Conservation (phyloP, 164 flowering plant species). For the Magnolia kwangsiensis region DNA sequence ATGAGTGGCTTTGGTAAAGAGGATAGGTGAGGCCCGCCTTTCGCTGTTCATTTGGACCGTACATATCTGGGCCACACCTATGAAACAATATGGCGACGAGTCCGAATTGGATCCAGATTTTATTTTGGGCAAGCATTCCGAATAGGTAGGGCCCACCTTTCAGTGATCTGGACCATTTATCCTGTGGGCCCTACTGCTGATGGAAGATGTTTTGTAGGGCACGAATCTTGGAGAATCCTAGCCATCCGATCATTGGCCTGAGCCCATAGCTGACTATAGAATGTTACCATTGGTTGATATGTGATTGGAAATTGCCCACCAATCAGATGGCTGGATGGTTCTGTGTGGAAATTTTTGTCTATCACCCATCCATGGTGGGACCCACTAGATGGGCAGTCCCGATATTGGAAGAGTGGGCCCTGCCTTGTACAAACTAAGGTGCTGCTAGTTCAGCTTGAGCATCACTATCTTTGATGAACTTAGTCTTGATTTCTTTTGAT, state of each 20-base stretch:
- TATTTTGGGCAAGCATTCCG: not conserved
- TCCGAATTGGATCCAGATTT: not conserved
- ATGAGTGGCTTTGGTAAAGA: not conserved
- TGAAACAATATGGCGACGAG: not conserved
- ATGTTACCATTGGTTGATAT: not conserved
- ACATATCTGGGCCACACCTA: too few species aligned
- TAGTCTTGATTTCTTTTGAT: too few species aligned
- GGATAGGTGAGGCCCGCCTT: not conserved
- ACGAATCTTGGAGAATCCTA: not conserved
- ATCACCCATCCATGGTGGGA: not conserved
- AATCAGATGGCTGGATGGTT: not conserved
- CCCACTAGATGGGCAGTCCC: not conserved
- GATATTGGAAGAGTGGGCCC: not conserved
- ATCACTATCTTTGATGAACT: too few species aligned
- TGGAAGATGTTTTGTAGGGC: not conserved
- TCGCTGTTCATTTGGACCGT: too few species aligned
- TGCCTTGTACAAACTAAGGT: too few species aligned
- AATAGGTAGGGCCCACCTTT: not conserved
- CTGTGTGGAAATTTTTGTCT: too few species aligned
- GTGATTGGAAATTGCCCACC: not conserved
- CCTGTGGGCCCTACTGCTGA: not conserved
- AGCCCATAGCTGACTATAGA: not conserved
- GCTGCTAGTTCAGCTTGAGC: too few species aligned
- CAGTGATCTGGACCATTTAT: not conserved
- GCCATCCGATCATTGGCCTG: not conserved